Percentiles rank a stretch among this genome's conserved stretches.
Evolutionary conservation across 2,329 filamentous ascomycete species (phyloP).

Genomic region (Phyllosticta capitalensis): DNA sequence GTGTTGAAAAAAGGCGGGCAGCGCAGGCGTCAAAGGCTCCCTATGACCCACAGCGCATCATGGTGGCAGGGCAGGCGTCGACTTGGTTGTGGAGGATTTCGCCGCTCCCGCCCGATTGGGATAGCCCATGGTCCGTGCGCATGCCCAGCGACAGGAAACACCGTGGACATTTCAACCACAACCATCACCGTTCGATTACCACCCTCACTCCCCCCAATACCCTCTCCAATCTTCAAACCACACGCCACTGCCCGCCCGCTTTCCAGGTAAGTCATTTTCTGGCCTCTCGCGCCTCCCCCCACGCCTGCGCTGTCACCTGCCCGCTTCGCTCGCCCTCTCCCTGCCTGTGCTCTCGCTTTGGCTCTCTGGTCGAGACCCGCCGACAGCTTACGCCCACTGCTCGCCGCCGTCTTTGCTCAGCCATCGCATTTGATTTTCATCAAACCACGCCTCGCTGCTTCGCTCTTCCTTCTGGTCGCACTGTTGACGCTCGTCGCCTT

Average conservation of each 20-base stretch:
- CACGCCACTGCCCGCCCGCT: background rate
- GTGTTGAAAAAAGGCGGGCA: background rate
- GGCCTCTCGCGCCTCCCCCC: background rate
- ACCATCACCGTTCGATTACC: slow-evolving; percentile 8
- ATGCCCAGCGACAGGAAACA: slow-evolving; percentile 10
- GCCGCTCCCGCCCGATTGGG: slow-evolving; percentile 7
- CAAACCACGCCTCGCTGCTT: background rate
- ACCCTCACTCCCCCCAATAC: slow-evolving; percentile 4
- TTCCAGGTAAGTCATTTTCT: slow-evolving; percentile 6
- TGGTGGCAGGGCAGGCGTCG: background rate
- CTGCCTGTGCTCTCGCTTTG: background rate
- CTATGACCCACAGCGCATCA: background rate
- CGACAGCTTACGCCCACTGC: slow-evolving; percentile 4
- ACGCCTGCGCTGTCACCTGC: background rate
- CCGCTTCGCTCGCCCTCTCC: background rate
- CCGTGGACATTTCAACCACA: slow-evolving; percentile 11
- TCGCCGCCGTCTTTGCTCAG: slow-evolving; percentile 3
- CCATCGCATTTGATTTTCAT: slow-evolving; percentile 5
- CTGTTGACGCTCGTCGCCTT: background rate
- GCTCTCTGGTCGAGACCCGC: slow-evolving; percentile 8
- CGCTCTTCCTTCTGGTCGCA: background rate
- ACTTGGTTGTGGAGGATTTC: slow-evolving; percentile 9
- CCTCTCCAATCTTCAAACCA: slow-evolving; percentile 1
- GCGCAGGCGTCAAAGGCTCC: background rate
- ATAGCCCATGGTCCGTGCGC: slow-evolving; percentile 7